phyloP scores from a whole-genome alignment of 805 yeast species.

The Saccharomycopsis capsularis region DNA sequence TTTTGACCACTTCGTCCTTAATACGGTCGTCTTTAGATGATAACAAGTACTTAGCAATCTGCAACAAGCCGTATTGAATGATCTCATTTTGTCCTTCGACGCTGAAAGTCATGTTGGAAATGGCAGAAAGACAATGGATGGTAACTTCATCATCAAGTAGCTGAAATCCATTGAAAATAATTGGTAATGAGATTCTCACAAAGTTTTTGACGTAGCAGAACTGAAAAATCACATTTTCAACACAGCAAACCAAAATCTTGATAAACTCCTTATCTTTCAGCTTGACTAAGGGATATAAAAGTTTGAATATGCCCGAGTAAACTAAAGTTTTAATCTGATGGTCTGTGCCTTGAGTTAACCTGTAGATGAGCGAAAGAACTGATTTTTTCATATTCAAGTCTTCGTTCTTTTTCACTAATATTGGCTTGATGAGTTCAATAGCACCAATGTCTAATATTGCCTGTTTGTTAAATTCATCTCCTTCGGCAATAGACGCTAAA shows the following conservation, averaged over 20 bases:
- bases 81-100: conserved; percentile 22
- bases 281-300: conserved; percentile 19
- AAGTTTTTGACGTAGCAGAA: conserved; percentile 22
- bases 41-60: conserved; percentile 17
- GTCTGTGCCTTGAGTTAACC: conserved; percentile 17
- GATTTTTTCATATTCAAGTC: conserved; percentile 8
- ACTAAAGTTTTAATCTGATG: conserved; percentile 20
- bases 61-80: conserved; percentile 20
- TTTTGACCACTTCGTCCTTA: conserved; percentile 18
- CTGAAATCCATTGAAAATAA: conserved; percentile 20
- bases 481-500: conserved; percentile 16
- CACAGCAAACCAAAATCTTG: conserved; percentile 20
- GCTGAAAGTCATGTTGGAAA: conserved; percentile 21
- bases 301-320: conserved; percentile 20
- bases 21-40: conserved; percentile 10
- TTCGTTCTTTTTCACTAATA: conserved; percentile 10
- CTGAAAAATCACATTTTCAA: conserved; percentile 21
- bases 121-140: conserved; percentile 20
- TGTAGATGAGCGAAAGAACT: conserved; percentile 10
- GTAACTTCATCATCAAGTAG: conserved; percentile 20
- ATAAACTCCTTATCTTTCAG: conserved; percentile 12
- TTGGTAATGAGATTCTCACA: conserved; percentile 20
- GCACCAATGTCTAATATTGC: conserved; percentile 22
- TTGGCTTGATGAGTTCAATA: conserved; percentile 19
- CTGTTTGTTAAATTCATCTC: conserved; percentile 21